Conservation (phyloP, 2,329 filamentous ascomycete genomes). For the Cordyceps cicadae region DNA sequence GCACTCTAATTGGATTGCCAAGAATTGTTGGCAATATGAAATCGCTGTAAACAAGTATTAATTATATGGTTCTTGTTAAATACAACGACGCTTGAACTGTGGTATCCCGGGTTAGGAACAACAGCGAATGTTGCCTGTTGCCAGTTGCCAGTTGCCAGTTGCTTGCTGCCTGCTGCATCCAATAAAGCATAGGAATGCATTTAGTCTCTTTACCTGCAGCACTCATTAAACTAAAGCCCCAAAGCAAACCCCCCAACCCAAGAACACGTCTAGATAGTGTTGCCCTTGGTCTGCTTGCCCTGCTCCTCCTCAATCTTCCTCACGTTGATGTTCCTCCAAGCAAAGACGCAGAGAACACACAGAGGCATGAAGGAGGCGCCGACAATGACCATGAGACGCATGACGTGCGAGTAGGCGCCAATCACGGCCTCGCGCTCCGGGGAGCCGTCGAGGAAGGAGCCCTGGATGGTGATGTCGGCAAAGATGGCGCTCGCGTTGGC, state of each 20-base stretch:
- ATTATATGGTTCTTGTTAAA: background rate
- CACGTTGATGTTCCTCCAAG: conserved; percentile 34
- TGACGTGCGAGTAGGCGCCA: conserved; percentile 39
- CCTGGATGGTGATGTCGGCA: conserved; percentile 42
- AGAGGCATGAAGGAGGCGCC: conserved; percentile 29
- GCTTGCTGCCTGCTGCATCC: background rate
- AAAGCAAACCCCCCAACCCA: background rate
- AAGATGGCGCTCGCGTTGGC: conserved; percentile 30
- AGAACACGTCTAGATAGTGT: background rate
- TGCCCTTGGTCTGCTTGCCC: conserved; percentile 19
- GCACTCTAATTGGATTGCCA: background rate
- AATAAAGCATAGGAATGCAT: background rate
- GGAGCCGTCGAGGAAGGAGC: conserved; percentile 38
- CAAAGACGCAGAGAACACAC: conserved; percentile 24
- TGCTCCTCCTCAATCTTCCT: conserved; percentile 26
- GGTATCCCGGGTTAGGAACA: background rate
- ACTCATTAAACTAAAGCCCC: background rate
- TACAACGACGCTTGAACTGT: background rate
- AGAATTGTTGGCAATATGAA: background rate
- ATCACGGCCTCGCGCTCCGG: conserved; percentile 48
- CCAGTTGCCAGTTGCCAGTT: no score
- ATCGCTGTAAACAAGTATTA: background rate
- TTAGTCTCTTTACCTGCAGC: background rate
- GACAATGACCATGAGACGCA: conserved; percentile 32
- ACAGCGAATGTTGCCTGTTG: background rate